phyloP scores from a whole-genome alignment of 192 early-diverging fungal genomes.

The Helicostylum pulchrum region DNA sequence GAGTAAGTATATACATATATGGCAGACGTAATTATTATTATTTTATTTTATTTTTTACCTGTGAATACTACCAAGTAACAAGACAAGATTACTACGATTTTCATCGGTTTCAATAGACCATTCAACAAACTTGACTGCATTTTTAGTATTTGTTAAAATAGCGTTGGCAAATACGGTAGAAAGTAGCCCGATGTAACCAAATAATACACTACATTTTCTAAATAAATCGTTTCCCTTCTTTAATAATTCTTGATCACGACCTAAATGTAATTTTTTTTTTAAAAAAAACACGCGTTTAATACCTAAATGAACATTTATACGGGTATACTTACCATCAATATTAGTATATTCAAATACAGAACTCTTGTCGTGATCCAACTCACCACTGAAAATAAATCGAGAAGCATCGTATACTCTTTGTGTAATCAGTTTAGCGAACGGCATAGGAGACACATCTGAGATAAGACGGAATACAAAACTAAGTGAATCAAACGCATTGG shows the following conservation, averaged over 20 bases:
- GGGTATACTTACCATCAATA: background rate
- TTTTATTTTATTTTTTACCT: conserved; percentile 34
- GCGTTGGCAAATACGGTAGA: conserved; percentile 68
- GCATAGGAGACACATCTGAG: conserved; percentile 57
- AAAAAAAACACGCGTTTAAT: background rate
- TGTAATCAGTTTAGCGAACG: conserved; percentile 50
- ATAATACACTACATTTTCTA: conserved; percentile 53
- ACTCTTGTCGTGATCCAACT: background rate
- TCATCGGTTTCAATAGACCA: conserved; percentile 52
- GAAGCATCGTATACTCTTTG: conserved; percentile 47
- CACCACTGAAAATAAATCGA: conserved; percentile 38
- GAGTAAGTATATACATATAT: background rate
- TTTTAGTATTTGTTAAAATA: conserved; percentile 58
- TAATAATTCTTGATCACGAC: conserved; percentile 22
- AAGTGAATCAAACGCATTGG: conserved; percentile 61
- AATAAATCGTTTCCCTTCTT: conserved; percentile 48
- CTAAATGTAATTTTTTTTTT: conserved; percentile 24
- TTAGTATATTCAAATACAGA: background rate
- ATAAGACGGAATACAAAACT: conserved; percentile 66
- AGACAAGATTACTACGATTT: conserved; percentile 37
- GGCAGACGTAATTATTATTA: background rate
- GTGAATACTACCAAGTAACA: conserved; percentile 57
- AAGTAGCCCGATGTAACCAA: conserved; percentile 59
- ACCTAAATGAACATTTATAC: background rate
- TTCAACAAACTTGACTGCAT: conserved; percentile 53